Evolutionary conservation across 208 protist species (phyloP).

Genomic region (Vickermania ingenoplastis): DNA sequence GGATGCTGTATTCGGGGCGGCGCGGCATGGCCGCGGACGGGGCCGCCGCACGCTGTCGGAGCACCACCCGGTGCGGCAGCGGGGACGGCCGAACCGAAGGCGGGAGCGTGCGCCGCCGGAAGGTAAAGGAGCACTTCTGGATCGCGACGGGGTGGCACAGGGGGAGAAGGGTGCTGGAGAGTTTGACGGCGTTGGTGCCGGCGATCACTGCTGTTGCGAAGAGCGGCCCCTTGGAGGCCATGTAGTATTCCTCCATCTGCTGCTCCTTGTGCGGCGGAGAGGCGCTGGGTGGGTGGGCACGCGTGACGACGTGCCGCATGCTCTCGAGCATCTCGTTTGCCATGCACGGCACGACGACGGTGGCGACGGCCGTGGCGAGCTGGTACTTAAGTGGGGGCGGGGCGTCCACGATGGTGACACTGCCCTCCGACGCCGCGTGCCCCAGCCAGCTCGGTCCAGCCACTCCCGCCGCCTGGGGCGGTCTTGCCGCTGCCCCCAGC

Average conservation of each 20-base stretch:
- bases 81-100: conserved; percentile 22
- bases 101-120: conserved; percentile 40
- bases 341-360: conserved; percentile 61
- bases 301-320: conserved; percentile 21
- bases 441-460: no score
- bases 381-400: conserved; percentile 37
- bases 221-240: conserved; percentile 63
- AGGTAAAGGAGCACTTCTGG: conserved; percentile 82
- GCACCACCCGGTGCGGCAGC: conserved; percentile 71
- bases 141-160: conserved; percentile 93
- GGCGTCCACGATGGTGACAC: conserved; percentile 1
- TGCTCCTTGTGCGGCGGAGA: not conserved
- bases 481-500: no score
- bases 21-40: conserved; percentile 16
- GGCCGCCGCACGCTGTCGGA: conserved; percentile 40
- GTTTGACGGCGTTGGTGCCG: conserved; percentile 91
- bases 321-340: conserved; percentile 47
- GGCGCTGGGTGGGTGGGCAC: conserved; percentile 13
- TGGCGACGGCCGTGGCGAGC: conserved; percentile 74
- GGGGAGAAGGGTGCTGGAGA: conserved; percentile 86
- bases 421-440: no score
- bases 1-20: conserved; percentile 48
- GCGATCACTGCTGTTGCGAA: conserved; percentile 85
- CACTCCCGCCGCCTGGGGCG: no score
- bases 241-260: conserved; percentile 82